Conservation (phyloP, 2,329 filamentous ascomycete genomes). For the Pseudopyrenochaeta lycopersici region DNA sequence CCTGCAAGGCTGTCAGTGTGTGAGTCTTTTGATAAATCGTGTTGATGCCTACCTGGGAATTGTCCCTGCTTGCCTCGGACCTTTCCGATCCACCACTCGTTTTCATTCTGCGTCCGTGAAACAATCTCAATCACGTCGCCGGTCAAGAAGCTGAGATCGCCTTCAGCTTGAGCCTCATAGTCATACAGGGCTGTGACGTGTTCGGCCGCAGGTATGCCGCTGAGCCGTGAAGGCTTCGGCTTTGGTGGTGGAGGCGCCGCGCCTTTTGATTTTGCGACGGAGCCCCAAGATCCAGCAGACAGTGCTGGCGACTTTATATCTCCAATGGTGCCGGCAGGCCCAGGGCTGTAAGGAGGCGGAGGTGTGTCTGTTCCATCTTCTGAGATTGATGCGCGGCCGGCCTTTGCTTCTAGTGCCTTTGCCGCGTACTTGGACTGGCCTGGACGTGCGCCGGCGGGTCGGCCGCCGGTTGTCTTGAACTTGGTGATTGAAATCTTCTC, state of each 20-base stretch:
- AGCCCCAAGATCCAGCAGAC: slow-evolving; percentile 52
- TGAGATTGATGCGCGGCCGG: slow-evolving; percentile 40
- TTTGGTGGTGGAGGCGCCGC: slow-evolving; percentile 61
- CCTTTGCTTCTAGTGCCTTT: slow-evolving; percentile 51
- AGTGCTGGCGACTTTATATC: slow-evolving; percentile 38
- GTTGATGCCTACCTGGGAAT: slow-evolving; percentile 79
- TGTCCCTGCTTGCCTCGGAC: slow-evolving; percentile 83
- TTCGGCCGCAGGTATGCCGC: slow-evolving; percentile 71
- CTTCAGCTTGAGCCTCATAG: slow-evolving; percentile 93
- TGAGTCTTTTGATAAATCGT: not conserved
- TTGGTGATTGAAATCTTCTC: slow-evolving; percentile 86
- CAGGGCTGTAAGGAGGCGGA: slow-evolving; percentile 52
- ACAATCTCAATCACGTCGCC: slow-evolving; percentile 93
- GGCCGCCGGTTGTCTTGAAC: slow-evolving; percentile 85
- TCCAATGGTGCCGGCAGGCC: slow-evolving; percentile 25
- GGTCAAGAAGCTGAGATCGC: slow-evolving; percentile 87
- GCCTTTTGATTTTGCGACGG: slow-evolving; percentile 58
- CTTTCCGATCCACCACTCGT: slow-evolving; percentile 96
- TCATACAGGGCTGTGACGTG: slow-evolving; percentile 93
- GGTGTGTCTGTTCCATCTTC: slow-evolving; percentile 44
- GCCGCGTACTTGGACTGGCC: slow-evolving; percentile 49
- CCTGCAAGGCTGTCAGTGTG: slow-evolving; percentile 45
- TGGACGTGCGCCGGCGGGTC: slow-evolving; percentile 43
- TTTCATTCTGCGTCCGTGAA: slow-evolving; percentile 82
- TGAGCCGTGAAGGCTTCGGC: slow-evolving; percentile 75